Base-by-base conservation (phyloP, 768 basidiomycete species). In the Mycena indigotica region DNA sequence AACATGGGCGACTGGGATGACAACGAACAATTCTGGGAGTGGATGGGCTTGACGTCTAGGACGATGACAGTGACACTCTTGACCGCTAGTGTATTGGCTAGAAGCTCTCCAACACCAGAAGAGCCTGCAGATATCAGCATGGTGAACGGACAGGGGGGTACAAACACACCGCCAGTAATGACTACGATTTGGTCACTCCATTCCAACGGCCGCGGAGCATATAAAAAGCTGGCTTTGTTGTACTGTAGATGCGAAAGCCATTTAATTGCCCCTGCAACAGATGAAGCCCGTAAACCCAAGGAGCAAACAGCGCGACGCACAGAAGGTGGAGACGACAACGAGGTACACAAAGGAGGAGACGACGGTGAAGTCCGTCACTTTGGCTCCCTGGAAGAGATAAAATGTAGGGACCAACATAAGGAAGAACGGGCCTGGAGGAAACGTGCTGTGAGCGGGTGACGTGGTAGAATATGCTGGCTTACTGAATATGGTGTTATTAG, bases 171-270 rank as follows among this genome's bases (percentile, higher is more conserved):
- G 52, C 96, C 96, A 5, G 96, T 98, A 55, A 98, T 79, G 35
- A 98, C 77, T 4, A 98, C 87, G 54, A 96, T 84, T 72, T 98
- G 92, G 45, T 94, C 86, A 44, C 82, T 82, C 96, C 95, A 98
- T 63, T 94, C 85, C 26, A 94, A 71, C 32, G 74, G 80, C 15
- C 75, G 69, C 2, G 87, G 84, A 0, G 81, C 77, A 57, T 84
- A 85, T 23, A 93, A 70, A 21, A 87, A 67, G 61, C 77, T 85
- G 26, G 82, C 83, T 70, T 89, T 86, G 66, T 92, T 94, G 53
- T 90, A 80, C 69, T 92, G 91, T 45, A 91, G 65, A 46, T 75
- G 78, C 21, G 91, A 90, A 57, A 80, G 77, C 86, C 90, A 91
- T 62, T 80, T 85, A 17, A 87, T 60, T 53, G 82, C 73, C 84